Evolutionary conservation across 192 early-diverging fungal genomes (phyloP).

Genomic region (Linnemannia exigua): DNA sequence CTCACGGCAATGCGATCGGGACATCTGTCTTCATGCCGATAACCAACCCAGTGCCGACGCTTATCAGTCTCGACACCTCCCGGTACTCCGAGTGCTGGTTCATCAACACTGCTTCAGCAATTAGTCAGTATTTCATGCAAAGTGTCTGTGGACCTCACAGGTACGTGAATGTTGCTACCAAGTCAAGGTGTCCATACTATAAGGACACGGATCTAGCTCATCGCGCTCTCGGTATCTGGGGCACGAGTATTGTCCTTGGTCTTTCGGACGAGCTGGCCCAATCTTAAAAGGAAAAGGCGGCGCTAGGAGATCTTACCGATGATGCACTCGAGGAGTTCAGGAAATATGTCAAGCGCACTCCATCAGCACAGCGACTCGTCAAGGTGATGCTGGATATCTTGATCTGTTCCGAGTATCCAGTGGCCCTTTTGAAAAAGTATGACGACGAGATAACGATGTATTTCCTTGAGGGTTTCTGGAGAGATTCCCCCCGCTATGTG

Average conservation of each 20-base stretch:
- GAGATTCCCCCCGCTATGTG: not conserved
- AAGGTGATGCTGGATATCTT: not conserved
- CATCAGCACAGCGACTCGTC: not conserved
- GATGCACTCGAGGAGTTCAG: not conserved
- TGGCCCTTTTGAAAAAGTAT: not conserved
- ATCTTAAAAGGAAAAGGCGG: constrained; percentile 19
- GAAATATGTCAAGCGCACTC: not conserved
- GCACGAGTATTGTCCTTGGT: constrained; percentile 6
- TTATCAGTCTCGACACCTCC: constrained; percentile 9
- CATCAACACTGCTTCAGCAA: not conserved
- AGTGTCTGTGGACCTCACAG: not conserved
- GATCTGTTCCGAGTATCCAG: not conserved
- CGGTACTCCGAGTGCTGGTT: constrained; percentile 8
- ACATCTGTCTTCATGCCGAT: constrained; percentile 19
- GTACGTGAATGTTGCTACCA: not conserved
- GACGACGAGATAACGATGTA: too few species aligned
- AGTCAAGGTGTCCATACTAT: not conserved
- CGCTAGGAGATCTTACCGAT: too few species aligned
- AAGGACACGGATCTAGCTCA: not conserved
- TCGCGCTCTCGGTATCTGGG: not conserved
- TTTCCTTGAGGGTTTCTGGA: not conserved
- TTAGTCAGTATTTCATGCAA: not conserved
- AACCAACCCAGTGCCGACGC: not conserved
- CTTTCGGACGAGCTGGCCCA: constrained; percentile 21
- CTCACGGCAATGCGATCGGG: constrained; percentile 30